phyloP scores from a whole-genome alignment of 768 basidiomycete species.

The Boletus speciosus region DNA sequence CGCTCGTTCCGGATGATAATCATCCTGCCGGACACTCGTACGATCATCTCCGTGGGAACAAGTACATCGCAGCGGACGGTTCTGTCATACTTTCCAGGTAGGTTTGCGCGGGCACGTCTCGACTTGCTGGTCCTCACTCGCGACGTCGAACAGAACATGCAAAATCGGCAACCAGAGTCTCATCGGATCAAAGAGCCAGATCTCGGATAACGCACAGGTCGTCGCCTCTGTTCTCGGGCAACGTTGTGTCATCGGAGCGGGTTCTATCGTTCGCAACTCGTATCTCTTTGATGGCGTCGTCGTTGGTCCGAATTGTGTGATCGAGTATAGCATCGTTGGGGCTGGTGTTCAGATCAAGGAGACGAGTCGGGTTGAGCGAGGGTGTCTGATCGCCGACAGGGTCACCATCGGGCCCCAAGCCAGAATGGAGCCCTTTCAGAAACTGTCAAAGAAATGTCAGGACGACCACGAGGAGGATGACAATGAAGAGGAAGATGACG shows the following conservation, averaged over 20 bases:
- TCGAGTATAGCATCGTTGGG: slow-evolving; percentile 81
- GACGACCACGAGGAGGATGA: slow-evolving; percentile 29
- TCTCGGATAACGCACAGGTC: slow-evolving; percentile 66
- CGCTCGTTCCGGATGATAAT: slow-evolving; percentile 92
- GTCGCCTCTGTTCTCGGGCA: slow-evolving; percentile 74
- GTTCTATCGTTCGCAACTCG: slow-evolving; percentile 64
- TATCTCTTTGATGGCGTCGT: slow-evolving; percentile 80
- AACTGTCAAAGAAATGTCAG: slow-evolving; percentile 58
- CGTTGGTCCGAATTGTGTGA: slow-evolving; percentile 66
- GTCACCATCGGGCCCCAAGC: slow-evolving; percentile 78
- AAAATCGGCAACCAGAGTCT: slow-evolving; percentile 79
- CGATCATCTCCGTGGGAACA: slow-evolving; percentile 83
- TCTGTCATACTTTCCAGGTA: slow-evolving; percentile 83
- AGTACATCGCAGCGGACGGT: slow-evolving; percentile 79
- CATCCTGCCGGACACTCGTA: slow-evolving; percentile 80
- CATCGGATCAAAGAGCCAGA: slow-evolving; percentile 73
- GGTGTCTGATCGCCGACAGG: slow-evolving; percentile 79
- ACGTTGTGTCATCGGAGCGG: slow-evolving; percentile 68
- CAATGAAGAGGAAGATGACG: slow-evolving; percentile 23
- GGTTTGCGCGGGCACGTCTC: slow-evolving; percentile 13
- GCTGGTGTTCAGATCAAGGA: slow-evolving; percentile 69
- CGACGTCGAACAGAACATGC: slow-evolving; percentile 54
- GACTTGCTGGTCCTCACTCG: background rate
- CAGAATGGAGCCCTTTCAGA: slow-evolving; percentile 61
- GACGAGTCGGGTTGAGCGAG: slow-evolving; percentile 60